Conservation (phyloP, 2,329 filamentous ascomycete species). For the Periconia macrospinosa region DNA sequence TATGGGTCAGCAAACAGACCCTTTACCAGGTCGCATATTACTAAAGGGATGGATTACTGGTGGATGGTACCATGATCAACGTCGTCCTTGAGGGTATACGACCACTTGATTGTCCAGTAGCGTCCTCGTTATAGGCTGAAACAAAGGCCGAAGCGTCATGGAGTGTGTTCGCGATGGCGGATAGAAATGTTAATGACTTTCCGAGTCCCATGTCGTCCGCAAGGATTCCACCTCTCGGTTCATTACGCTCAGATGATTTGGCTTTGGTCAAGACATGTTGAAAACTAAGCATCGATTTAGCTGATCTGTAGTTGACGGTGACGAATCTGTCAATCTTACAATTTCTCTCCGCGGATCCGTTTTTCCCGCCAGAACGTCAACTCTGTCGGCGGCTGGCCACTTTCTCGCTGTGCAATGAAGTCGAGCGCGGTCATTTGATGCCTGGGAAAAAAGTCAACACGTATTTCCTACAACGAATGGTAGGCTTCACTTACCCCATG, state of each 20-base stretch:
- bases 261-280: conserved; percentile 16
- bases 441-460: conserved; percentile 2
- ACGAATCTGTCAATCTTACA: neutral
- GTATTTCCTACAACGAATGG: neutral
- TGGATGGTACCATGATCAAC: conserved; percentile 18
- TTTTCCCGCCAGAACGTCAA: conserved; percentile 9
- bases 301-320: neutral
- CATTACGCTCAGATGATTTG: conserved; percentile 7
- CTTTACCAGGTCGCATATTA: conserved; percentile 6
- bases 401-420: conserved; percentile 19
- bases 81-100: conserved; percentile 10
- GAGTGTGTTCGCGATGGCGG: conserved; percentile 14
- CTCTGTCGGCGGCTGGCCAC: neutral
- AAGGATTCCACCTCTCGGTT: conserved; percentile 21
- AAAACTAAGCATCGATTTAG: conserved; percentile 2
- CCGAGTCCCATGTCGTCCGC: conserved; percentile 30
- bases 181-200: conserved; percentile 18
- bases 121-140: conserved; percentile 1
- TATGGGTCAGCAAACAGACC: neutral
- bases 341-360: conserved; percentile 2
- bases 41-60: neutral
- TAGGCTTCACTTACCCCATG: neutral
- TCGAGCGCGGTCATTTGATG: conserved; percentile 21
- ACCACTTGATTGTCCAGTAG: neutral
- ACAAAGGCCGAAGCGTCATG: conserved; percentile 8